Percentiles rank a stretch among this genome's conserved stretches.
phyloP scores from a whole-genome alignment of 164 flowering plant species.

The Vitis riparia region DNA sequence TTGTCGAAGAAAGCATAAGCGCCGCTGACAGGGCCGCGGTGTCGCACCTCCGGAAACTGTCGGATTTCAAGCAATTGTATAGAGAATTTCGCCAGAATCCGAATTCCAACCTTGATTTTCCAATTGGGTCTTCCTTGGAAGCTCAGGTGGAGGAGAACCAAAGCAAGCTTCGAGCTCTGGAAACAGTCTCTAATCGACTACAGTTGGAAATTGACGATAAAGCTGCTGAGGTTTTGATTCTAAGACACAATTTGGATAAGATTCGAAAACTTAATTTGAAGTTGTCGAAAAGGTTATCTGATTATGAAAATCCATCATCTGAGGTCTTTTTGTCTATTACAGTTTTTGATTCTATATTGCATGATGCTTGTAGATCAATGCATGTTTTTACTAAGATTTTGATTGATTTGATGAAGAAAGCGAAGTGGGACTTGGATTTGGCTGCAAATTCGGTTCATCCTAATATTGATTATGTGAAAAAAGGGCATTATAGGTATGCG shows the following conservation, averaged over 20 bases:
- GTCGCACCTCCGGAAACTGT: constrained; percentile 58
- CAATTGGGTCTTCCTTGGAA: constrained; percentile 61
- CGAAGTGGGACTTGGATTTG: constrained; percentile 85
- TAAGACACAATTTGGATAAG: constrained; percentile 55
- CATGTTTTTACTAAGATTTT: constrained; percentile 65
- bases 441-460: constrained; percentile 70
- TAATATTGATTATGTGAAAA: constrained; percentile 55
- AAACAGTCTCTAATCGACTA: constrained; percentile 58
- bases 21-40: constrained; percentile 67
- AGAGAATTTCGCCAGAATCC: constrained; percentile 28
- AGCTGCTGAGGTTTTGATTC: constrained; percentile 45
- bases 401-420: constrained; percentile 72
- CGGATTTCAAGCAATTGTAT: constrained; percentile 58
- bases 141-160: constrained; percentile 94
- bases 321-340: constrained; percentile 54
- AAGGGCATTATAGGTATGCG: constrained; percentile 67
- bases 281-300: constrained; percentile 44
- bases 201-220: constrained; percentile 78
- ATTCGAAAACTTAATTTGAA: constrained; percentile 40
- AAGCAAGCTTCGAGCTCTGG: constrained; percentile 70
- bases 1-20: constrained; percentile 50
- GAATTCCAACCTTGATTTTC: constrained; percentile 27
- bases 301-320: constrained; percentile 17
- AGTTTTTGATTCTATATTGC: constrained; percentile 67
- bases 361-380: constrained; percentile 52